phyloP scores from a whole-genome alignment of 257 asterid genomes.

The Lycium barbarum region DNA sequence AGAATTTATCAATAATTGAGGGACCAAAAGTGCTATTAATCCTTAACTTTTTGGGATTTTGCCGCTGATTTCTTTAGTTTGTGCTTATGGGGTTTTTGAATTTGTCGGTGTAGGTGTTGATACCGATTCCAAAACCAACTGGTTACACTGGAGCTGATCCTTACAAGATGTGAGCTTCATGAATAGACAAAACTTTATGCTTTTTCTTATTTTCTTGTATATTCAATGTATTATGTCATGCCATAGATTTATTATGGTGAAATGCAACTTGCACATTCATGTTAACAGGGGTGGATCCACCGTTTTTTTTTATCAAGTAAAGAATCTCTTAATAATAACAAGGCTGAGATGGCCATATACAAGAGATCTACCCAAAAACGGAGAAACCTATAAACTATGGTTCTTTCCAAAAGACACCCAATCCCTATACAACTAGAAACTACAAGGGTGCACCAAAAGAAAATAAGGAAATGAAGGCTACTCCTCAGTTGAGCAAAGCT shows the following conservation, averaged over 20 bases:
- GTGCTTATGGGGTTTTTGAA: not conserved
- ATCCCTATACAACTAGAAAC: too few species aligned
- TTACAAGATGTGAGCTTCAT: slow-evolving; percentile 72
- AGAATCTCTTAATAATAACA: too few species aligned
- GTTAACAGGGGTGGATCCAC: not conserved
- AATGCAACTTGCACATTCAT: not conserved
- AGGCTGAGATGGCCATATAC: too few species aligned
- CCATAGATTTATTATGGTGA: not conserved
- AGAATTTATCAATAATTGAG: too few species aligned
- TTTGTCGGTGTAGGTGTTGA: slow-evolving; percentile 61
- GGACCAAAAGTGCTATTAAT: too few species aligned
- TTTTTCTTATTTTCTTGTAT: not conserved
- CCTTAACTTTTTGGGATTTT: not conserved
- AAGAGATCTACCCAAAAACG: too few species aligned
- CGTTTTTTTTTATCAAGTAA: too few species aligned
- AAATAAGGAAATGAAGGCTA: too few species aligned
- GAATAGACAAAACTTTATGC: slow-evolving; percentile 25
- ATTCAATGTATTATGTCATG: not conserved
- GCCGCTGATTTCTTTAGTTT: slow-evolving; percentile 18
- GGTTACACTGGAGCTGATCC: slow-evolving; percentile 98
- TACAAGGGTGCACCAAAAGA: too few species aligned
- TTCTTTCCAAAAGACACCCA: too few species aligned
- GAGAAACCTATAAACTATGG: too few species aligned
- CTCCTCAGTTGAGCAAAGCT: too few species aligned
- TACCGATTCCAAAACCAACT: slow-evolving; percentile 88